These are phyloP conservation scores for Globisporangium carolinianum DNA, from an alignment of 352 stramenopile species.

Conservation along the genomic window DNA sequence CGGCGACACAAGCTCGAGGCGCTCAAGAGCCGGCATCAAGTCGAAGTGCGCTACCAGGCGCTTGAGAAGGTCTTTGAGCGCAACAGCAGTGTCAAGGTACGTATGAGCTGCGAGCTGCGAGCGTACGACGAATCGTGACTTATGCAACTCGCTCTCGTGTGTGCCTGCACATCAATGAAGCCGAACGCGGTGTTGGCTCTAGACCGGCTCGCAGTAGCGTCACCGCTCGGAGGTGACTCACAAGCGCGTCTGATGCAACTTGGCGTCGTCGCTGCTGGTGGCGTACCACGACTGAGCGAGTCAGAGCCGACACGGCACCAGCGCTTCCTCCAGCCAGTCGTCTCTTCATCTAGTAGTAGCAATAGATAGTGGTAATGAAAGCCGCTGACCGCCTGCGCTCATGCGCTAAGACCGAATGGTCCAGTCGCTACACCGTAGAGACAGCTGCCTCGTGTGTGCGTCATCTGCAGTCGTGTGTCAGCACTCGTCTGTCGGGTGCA, in stretches of 20 bases:
- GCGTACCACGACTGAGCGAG: not conserved
- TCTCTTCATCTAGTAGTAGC: not conserved
- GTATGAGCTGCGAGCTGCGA: not conserved
- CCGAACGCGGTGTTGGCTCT: too few relatives aligned
- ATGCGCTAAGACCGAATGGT: too few relatives aligned
- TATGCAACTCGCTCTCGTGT: too few relatives aligned
- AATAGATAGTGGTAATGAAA: not conserved
- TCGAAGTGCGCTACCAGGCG: constrained; percentile 53
- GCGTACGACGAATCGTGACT: too few relatives aligned
- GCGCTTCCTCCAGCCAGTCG: not conserved
- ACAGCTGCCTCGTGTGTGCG: not conserved
- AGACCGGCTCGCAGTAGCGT: not conserved
- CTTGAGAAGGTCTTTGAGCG: constrained; percentile 48
- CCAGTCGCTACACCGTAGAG: too few relatives aligned
- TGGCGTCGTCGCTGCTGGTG: not conserved
- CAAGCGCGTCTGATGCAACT: not conserved
- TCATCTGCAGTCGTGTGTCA: too few relatives aligned
- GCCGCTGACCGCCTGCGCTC: too few relatives aligned
- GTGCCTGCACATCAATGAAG: too few relatives aligned
- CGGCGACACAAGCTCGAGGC: constrained; percentile 51
- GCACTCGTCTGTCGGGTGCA: constrained; percentile 31
- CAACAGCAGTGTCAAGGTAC: constrained; percentile 34
- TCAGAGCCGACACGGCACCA: not conserved
- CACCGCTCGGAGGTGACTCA: not conserved
- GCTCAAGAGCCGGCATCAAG: constrained; percentile 36